Base-by-base conservation (phyloP, 495 filamentous ascomycete species). In the Lophium mytilinum region DNA sequence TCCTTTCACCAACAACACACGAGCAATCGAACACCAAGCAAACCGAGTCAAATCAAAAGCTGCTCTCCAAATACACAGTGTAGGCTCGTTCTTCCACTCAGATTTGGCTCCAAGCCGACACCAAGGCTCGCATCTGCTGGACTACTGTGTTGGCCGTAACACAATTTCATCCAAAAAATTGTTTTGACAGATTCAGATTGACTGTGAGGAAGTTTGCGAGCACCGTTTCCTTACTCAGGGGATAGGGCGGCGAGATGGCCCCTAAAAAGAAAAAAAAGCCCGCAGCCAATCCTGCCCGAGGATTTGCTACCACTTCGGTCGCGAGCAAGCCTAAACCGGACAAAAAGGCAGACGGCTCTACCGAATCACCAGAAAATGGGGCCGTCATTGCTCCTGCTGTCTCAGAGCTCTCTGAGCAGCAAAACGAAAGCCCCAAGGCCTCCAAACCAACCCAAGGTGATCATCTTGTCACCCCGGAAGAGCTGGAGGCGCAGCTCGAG, bases 251-350 rank as follows among this genome's bases (percentile, higher is more conserved):
- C 33, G 40, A 10, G 41, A 66, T 60, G 60, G 53, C 42, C 11
- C 9, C 52, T 9, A 87, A 84, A 66, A 94, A 89, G 74, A 97
- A 93, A 71, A 92, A 88, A 71, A 96, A 96, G 75, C 74, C 86
- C 45, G 79, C 76, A 14, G 77, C 82, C 15, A 96, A 96, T 70
- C 88, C 92, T 30, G 87, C 88, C 41, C 80, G 93, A 64, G 91
- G 90, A 9, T 90, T 96, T 74, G 89, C 91, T 57, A 98, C 93
- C 1, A 90, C 88, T 12, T 96, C 92, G 11, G 77, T 89, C 49
- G 86, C 89, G 39, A 92, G 87, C 8, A 96, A 94, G 53, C 45
- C 67, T 15, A 71, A 70, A 52, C 43, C 46, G 10, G 70, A 72
- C 19, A 59, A 61, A 46, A 55, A 56, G 1, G 39, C 30, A 7